Evolutionary conservation across 768 basidiomycete genomes (phyloP).

Genomic region (Lentinula aciculospora): DNA sequence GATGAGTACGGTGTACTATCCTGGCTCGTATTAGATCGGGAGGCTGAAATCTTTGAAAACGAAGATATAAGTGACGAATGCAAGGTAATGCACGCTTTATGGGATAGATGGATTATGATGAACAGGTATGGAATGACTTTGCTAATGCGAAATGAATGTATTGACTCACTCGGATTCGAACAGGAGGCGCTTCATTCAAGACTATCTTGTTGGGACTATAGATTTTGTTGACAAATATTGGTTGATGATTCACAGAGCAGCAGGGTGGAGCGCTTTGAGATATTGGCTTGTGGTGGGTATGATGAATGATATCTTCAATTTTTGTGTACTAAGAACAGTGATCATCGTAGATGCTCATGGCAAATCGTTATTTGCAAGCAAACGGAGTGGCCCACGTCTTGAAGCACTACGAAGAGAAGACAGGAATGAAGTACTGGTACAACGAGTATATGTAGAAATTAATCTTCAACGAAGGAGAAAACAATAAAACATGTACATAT

Average conservation of each 20-base stretch:
- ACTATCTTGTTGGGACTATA: constrained; percentile 47
- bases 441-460: neutral
- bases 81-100: constrained; percentile 75
- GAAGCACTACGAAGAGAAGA: constrained; percentile 48
- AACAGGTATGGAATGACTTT: constrained; percentile 42
- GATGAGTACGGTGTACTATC: constrained; percentile 59
- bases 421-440: constrained; percentile 14
- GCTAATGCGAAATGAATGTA: neutral
- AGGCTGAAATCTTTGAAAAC: constrained; percentile 71
- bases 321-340: neutral
- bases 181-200: constrained; percentile 50
- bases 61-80: constrained; percentile 70
- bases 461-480: neutral
- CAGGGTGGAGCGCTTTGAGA: constrained; percentile 60
- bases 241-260: constrained; percentile 61
- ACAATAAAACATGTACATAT: neutral
- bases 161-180: neutral
- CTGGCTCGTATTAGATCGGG: constrained; percentile 66
- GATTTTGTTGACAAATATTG: constrained; percentile 58
- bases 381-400: constrained; percentile 46
- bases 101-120: constrained; percentile 69
- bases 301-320: neutral
- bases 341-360: constrained; percentile 50
- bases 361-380: constrained; percentile 47
- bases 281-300: constrained; percentile 53